These are phyloP conservation scores for Backusella circina DNA, from an alignment of 192 early-diverging fungal species.

Conservation along the genomic window DNA sequence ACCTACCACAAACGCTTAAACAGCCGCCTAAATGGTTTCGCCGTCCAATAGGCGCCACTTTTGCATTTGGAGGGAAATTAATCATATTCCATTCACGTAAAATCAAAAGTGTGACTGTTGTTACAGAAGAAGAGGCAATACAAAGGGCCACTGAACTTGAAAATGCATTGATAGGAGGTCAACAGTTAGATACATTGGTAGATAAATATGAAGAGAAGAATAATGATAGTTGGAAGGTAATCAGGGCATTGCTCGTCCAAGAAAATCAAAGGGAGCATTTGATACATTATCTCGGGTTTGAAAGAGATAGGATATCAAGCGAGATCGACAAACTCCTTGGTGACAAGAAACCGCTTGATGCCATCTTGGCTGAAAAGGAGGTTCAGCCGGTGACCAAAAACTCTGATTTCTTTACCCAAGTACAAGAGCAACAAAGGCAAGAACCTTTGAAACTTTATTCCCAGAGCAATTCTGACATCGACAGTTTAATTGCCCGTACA, in stretches of 20 bases:
- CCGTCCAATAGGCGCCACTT: conserved; percentile 77
- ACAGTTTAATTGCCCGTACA: conserved; percentile 79
- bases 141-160: neutral
- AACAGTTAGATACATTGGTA: neutral
- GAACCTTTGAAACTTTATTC: neutral
- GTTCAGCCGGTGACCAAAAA: conserved; percentile 5
- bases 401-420: conserved; percentile 26
- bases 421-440: conserved; percentile 25
- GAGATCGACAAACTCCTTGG: conserved; percentile 5
- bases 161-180: neutral
- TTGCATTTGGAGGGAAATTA: conserved; percentile 86
- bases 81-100: conserved; percentile 58
- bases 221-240: neutral
- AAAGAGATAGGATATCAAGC: conserved; percentile 57
- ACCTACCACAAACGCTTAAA: conserved; percentile 39
- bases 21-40: conserved; percentile 92
- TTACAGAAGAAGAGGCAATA: conserved; percentile 14
- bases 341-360: neutral
- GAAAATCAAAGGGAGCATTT: neutral
- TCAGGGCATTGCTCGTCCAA: neutral
- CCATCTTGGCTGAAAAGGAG: conserved; percentile 7
- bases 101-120: conserved; percentile 17
- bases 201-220: neutral
- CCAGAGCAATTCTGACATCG: conserved; percentile 43
- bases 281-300: conserved; percentile 62